Base-by-base conservation (phyloP, 2,329 filamentous ascomycete species). In the Colletotrichum plurivorum region DNA sequence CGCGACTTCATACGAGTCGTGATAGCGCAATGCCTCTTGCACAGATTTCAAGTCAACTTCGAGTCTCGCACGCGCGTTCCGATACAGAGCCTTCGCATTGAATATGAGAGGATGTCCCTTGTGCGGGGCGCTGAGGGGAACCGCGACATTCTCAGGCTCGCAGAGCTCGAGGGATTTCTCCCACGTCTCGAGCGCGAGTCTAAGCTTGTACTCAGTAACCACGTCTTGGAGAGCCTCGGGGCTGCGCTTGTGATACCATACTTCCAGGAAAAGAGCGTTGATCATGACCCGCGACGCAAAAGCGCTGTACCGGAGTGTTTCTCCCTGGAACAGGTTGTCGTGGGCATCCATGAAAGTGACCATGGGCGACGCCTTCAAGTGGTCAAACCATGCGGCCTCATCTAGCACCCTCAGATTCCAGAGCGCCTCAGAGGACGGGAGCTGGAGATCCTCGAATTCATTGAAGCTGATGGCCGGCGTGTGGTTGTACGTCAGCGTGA, bases 241-340 rank as follows among this genome's bases (percentile, higher is more conserved):
- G 80, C 94, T 98, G 77, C 96, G 93, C 88, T 98, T 98, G 84
- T 98, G 94, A 78, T 97, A 97, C 96, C 96, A 99, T 3, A 98
- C 95, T 81, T 98, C 96, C 56, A 99, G 88, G 86, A 98, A 99
- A 72, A 99, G 87, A 12, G 96, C 95, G 77, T 98, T 99, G 87
- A 98, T 98, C 94, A 99, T 97, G 72, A 98, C 94, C 71, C 96
- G 94, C 12, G 96, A 97, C 5, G 95, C 95, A 79, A 98, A 99
- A 1, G 95, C 95, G 78, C 95, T 98, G 85, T 98, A 99, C 75
- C 92, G 92, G 59, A 95, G 89, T 67, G 89, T 89, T 78, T 98
- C 94, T 72, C 95, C 96, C 79, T 97, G 94, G 86, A 98, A 98
- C 4, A 99, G 89, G 71, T 94, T 95, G 81, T 97, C 94, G 77